A percentile compares a stretch with the other conserved stretches of the same genome.
phyloP scores from a whole-genome alignment of 2,329 filamentous ascomycete species.

The Trematosphaeria pertusa region DNA sequence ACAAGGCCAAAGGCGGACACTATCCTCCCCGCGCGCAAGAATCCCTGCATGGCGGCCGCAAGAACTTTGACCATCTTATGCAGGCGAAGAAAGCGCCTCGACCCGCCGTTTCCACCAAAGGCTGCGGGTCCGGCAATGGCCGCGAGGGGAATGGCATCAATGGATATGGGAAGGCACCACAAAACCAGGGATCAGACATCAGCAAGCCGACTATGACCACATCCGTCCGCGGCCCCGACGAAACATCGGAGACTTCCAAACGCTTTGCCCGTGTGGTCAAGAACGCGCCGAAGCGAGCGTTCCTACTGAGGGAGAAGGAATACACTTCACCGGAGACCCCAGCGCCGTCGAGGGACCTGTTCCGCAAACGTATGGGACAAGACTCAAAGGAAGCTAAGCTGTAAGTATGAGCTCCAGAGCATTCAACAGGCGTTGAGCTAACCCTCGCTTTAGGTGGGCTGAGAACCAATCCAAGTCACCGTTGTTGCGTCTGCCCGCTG shows the following conservation, averaged over 20 bases:
- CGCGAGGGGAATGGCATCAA: too few relatives aligned
- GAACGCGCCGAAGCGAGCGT: neutral
- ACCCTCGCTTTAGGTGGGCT: slow-evolving; percentile 23
- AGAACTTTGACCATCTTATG: neutral
- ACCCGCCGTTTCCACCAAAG: neutral
- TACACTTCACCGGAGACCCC: neutral
- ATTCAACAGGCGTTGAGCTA: neutral
- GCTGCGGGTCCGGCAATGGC: neutral
- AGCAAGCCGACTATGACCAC: too few relatives aligned
- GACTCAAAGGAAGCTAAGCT: slow-evolving; percentile 17
- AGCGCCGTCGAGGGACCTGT: neutral
- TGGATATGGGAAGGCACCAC: too few relatives aligned
- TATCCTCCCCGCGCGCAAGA: neutral
- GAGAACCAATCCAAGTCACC: slow-evolving; percentile 32
- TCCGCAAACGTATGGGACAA: neutral
- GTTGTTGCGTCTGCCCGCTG: slow-evolving; percentile 31
- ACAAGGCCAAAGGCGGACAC: too few relatives aligned
- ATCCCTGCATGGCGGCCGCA: neutral
- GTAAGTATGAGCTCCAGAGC: slow-evolving; percentile 14
- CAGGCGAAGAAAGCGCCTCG: neutral
- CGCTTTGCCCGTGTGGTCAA: neutral
- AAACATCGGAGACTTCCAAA: too few relatives aligned
- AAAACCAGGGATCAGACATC: too few relatives aligned
- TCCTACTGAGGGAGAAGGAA: neutral
- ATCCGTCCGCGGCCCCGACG: too few relatives aligned